Evolutionary conservation across 176 grass and related monocot genomes (phyloP).

Genomic region (Phoenix dactylifera): DNA sequence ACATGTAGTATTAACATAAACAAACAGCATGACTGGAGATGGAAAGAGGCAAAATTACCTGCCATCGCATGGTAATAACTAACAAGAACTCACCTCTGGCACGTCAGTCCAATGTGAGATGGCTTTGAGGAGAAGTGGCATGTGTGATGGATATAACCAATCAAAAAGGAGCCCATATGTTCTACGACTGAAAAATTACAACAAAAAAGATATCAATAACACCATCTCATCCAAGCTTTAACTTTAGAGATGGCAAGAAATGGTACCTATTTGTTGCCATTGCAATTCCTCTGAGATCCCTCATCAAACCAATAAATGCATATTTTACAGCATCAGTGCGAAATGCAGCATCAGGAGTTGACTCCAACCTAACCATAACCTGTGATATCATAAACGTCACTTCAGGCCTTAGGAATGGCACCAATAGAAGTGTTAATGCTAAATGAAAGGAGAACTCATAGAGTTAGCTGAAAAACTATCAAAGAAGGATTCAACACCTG

Average conservation of each 20-base stretch:
- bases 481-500: slow-evolving; percentile 31
- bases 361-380: slow-evolving; percentile 72
- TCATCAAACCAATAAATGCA: slow-evolving; percentile 93
- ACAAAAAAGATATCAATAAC: slow-evolving; percentile 13
- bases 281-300: slow-evolving; percentile 84
- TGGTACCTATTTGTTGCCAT: slow-evolving; percentile 90
- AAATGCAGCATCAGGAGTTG: slow-evolving; percentile 77
- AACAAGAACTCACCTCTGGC: slow-evolving; percentile 46
- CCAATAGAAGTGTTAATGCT: neutral
- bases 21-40: too few species aligned
- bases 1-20: too few species aligned
- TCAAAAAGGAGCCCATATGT: slow-evolving; percentile 94
- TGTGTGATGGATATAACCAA: slow-evolving; percentile 85
- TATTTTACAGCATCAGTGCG: slow-evolving; percentile 66
- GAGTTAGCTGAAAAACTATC: neutral
- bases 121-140: slow-evolving; percentile 82
- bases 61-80: too few species aligned
- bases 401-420: neutral
- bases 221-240: neutral
- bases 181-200: slow-evolving; percentile 49
- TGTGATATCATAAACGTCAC: slow-evolving; percentile 13
- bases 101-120: slow-evolving; percentile 75
- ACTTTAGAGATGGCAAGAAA: slow-evolving; percentile 9
- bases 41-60: too few species aligned
- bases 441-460: slow-evolving; percentile 10